Conservation (phyloP, 768 basidiomycete genomes). For the Suillus alpinus region DNA sequence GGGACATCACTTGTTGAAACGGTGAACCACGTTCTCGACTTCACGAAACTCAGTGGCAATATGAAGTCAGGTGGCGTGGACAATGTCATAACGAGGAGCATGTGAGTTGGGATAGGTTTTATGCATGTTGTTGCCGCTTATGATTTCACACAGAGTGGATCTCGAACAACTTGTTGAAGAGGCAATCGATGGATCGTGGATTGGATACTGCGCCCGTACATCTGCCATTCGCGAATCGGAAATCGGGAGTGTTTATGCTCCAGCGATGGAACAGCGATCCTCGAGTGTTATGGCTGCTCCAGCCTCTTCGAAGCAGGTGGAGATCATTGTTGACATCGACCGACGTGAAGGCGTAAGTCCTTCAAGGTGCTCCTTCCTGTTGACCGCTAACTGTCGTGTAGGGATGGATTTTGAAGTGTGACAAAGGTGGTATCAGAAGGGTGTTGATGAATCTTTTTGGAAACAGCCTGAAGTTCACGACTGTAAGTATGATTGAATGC, state of each 20-base stretch:
- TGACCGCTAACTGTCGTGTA: constrained; percentile 27
- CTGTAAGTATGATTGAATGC: constrained; percentile 40
- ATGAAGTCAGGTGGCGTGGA: constrained; percentile 75
- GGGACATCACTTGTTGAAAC: constrained; percentile 96
- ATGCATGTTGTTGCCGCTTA: neutral
- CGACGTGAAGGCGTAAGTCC: constrained; percentile 59
- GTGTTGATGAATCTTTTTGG: constrained; percentile 95
- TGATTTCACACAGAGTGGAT: constrained; percentile 48
- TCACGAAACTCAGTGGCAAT: constrained; percentile 90
- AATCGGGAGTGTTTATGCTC: constrained; percentile 91
- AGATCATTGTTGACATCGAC: constrained; percentile 87
- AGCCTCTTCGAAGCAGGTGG: constrained; percentile 51
- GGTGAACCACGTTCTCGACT: constrained; percentile 95
- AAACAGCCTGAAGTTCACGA: constrained; percentile 91
- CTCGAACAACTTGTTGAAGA: constrained; percentile 83
- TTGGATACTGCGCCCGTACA: constrained; percentile 83
- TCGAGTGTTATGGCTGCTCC: constrained; percentile 38
- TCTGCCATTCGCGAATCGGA: constrained; percentile 67
- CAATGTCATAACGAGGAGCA: constrained; percentile 66
- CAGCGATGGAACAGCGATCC: constrained; percentile 48
- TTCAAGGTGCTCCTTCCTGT: neutral
- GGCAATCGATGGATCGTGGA: constrained; percentile 92
- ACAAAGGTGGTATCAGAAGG: constrained; percentile 89
- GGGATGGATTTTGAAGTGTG: constrained; percentile 87
- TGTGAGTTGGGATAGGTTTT: constrained; percentile 39